phyloP scores from a whole-genome alignment of 345 rosid species.

The Pistacia integerrima region DNA sequence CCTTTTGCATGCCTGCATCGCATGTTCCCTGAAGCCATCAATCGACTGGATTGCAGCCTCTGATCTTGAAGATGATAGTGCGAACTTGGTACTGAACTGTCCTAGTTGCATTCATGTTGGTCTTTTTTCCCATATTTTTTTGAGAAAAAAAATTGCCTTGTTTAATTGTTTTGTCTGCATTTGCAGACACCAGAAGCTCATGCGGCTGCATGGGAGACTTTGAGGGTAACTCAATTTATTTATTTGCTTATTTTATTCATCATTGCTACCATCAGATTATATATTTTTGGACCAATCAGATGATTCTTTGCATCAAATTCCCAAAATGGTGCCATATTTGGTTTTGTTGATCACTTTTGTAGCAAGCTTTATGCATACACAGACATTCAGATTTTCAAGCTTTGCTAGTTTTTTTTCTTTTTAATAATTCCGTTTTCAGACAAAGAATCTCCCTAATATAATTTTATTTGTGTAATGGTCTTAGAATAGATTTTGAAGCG shows the following conservation, averaged over 20 bases:
- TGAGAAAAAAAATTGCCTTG: background rate
- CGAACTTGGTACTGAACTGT: slow-evolving; percentile 47
- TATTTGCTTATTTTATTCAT: background rate
- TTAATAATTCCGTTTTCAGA: background rate
- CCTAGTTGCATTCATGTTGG: slow-evolving; percentile 10
- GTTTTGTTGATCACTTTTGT: background rate
- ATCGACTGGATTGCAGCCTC: slow-evolving; percentile 97
- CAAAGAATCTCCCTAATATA: background rate
- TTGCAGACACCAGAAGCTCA: slow-evolving; percentile 82
- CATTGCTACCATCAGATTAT: background rate
- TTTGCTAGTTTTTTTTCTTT: background rate
- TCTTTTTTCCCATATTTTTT: background rate
- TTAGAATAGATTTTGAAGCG: background rate
- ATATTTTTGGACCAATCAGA: background rate
- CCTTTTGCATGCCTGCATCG: slow-evolving; percentile 93
- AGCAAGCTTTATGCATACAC: background rate
- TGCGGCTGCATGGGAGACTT: slow-evolving; percentile 82
- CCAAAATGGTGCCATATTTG: background rate
- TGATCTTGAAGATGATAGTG: slow-evolving; percentile 92
- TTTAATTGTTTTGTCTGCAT: slow-evolving; percentile 13
- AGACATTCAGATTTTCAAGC: background rate
- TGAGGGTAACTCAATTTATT: slow-evolving; percentile 58
- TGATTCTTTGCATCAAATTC: background rate
- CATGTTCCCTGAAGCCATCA: slow-evolving; percentile 80
- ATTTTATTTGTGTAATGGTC: slow-evolving; percentile 1